Conservation (phyloP, 2,329 filamentous ascomycete species). For the Neonectria coccinea region DNA sequence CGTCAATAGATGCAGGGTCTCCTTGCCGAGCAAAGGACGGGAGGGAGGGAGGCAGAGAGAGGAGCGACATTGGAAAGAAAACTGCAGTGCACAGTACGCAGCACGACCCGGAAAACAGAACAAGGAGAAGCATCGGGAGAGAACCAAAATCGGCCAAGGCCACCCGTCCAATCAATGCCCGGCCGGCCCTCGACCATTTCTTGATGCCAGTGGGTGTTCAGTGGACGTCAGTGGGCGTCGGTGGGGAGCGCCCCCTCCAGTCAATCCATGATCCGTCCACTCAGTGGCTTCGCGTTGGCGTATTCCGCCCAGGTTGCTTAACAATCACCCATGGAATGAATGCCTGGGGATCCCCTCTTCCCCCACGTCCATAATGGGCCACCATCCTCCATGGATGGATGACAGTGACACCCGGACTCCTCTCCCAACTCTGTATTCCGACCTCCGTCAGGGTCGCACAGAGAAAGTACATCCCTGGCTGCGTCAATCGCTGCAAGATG, state of each 20-base stretch:
- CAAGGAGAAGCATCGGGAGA: not conserved
- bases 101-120: not conserved
- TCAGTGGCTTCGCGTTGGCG: slow-evolving; percentile 8
- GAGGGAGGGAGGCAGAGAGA: too few relatives aligned
- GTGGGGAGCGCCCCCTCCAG: slow-evolving; percentile 14
- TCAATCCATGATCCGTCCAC: slow-evolving; percentile 10
- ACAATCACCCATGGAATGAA: slow-evolving; percentile 41
- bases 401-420: not conserved
- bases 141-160: not conserved
- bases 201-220: slow-evolving; percentile 1
- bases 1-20: not conserved
- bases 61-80: not conserved
- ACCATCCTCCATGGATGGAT: too few relatives aligned
- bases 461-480: not conserved
- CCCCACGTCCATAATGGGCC: slow-evolving; percentile 25
- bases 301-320: slow-evolving; percentile 33
- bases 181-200: not conserved
- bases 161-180: slow-evolving; percentile 11
- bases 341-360: slow-evolving; percentile 38
- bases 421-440: not conserved
- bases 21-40: slow-evolving; percentile 1
- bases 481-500: slow-evolving; percentile 8
- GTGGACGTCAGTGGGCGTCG: slow-evolving; percentile 7
- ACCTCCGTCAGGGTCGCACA: not conserved
- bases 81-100: not conserved